Conservation (phyloP, 257 asterid species). For the Gentiana macrophylla region DNA sequence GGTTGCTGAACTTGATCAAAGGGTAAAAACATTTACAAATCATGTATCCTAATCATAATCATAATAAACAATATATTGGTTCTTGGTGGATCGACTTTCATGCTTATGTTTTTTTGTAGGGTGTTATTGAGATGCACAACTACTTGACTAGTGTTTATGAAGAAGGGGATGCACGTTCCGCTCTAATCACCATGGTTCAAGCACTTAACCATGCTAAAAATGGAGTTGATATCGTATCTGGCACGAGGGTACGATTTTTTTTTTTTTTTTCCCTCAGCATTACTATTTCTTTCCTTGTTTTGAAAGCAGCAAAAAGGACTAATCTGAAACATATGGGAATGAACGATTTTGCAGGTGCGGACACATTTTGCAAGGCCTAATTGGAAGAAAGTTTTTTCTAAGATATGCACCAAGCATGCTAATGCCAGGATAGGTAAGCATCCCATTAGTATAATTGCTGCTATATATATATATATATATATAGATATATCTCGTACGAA, state of each 20-base stretch:
- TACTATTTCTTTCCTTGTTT: not conserved
- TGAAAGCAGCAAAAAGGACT: not conserved
- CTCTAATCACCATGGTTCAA: slow-evolving; percentile 95
- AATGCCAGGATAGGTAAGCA: slow-evolving; percentile 77
- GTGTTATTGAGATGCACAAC: slow-evolving; percentile 95
- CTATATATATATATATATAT: too few species aligned
- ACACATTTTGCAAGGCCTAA: slow-evolving; percentile 97
- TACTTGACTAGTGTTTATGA: slow-evolving; percentile 92
- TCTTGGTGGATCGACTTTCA: not conserved
- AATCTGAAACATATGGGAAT: not conserved
- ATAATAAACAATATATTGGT: not conserved
- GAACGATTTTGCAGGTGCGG: slow-evolving; percentile 47
- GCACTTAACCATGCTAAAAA: slow-evolving; percentile 96
- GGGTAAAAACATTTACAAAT: slow-evolving; percentile 34
- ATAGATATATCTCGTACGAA: too few species aligned
- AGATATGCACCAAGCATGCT: slow-evolving; percentile 78
- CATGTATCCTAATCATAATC: not conserved
- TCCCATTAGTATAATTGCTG: not conserved
- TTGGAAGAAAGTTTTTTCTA: slow-evolving; percentile 84
- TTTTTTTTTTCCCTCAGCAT: too few species aligned
- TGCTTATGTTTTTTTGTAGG: slow-evolving; percentile 27
- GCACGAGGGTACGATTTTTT: slow-evolving; percentile 58
- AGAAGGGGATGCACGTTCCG: slow-evolving; percentile 98
- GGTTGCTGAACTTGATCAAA: slow-evolving; percentile 81
- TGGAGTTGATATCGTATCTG: slow-evolving; percentile 84